These are phyloP conservation scores for Mycosphaerella arachidis DNA, from an alignment of 2,329 filamentous ascomycete species.

Conservation along the genomic window DNA sequence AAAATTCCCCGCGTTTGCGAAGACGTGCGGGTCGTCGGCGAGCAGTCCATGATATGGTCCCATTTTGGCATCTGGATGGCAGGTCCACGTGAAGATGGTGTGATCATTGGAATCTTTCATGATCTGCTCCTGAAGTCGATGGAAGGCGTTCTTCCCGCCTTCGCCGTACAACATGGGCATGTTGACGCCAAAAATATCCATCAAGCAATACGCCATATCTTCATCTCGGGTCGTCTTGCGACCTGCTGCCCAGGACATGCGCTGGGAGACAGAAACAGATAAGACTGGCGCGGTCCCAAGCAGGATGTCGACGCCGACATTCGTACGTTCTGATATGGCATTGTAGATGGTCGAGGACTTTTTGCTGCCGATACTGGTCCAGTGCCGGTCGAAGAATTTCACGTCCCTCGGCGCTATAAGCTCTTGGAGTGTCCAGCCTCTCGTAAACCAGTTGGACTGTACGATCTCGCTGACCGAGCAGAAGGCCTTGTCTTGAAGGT, in stretches of 20 bases:
- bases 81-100: slow-evolving; percentile 16
- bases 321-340: background rate
- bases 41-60: slow-evolving; percentile 11
- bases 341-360: background rate
- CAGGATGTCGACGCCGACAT: background rate
- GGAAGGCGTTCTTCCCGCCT: slow-evolving; percentile 9
- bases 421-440: slow-evolving; percentile 10
- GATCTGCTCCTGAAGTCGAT: slow-evolving; percentile 10
- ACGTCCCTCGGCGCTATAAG: slow-evolving; percentile 11
- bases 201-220: slow-evolving; percentile 44
- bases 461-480: background rate
- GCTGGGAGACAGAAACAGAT: slow-evolving; percentile 7
- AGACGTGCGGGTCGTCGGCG: slow-evolving; percentile 29
- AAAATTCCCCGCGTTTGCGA: slow-evolving; percentile 36
- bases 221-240: slow-evolving; percentile 28
- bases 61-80: slow-evolving; percentile 3
- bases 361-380: slow-evolving; percentile 4
- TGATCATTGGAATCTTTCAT: slow-evolving; percentile 14
- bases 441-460: slow-evolving; percentile 1
- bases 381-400: slow-evolving; percentile 5
- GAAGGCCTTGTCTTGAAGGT: slow-evolving; percentile 7
- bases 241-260: slow-evolving; percentile 17
- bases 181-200: slow-evolving; percentile 44
- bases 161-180: slow-evolving; percentile 29
- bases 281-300: background rate